Conservation (phyloP, 352 stramenopile species). For the Albugo candida region DNA sequence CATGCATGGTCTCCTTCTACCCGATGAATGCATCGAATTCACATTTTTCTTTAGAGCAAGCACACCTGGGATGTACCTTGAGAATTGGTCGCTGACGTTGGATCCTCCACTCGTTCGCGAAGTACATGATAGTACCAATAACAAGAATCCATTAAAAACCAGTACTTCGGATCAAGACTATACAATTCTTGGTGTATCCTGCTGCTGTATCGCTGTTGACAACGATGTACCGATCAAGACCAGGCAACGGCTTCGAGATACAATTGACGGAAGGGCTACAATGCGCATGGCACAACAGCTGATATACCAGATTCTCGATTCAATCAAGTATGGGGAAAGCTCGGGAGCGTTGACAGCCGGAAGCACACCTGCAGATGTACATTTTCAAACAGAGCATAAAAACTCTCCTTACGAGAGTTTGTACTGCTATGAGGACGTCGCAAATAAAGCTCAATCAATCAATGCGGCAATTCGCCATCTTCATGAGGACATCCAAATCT, state of each 20-base stretch:
- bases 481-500: too few relatives aligned
- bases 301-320: slow-evolving; percentile 25
- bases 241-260: background rate
- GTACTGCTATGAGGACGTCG: background rate
- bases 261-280: slow-evolving; percentile 11
- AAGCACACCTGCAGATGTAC: too few relatives aligned
- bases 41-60: slow-evolving; percentile 36
- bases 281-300: slow-evolving; percentile 31
- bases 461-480: background rate
- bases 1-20: slow-evolving; percentile 24
- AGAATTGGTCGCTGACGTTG: slow-evolving; percentile 48
- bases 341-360: too few relatives aligned
- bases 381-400: background rate
- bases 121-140: too few relatives aligned
- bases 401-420: background rate
- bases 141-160: too few relatives aligned
- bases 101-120: slow-evolving; percentile 13
- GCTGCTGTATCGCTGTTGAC: slow-evolving; percentile 39
- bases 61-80: slow-evolving; percentile 27
- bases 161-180: slow-evolving; percentile 3
- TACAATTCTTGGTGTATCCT: slow-evolving; percentile 12
- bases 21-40: slow-evolving; percentile 26
- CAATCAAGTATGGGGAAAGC: too few relatives aligned
- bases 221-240: slow-evolving; percentile 22
- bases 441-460: background rate